Base-by-base conservation (phyloP, 768 basidiomycete genomes). In the Sarcomyxa edulis region DNA sequence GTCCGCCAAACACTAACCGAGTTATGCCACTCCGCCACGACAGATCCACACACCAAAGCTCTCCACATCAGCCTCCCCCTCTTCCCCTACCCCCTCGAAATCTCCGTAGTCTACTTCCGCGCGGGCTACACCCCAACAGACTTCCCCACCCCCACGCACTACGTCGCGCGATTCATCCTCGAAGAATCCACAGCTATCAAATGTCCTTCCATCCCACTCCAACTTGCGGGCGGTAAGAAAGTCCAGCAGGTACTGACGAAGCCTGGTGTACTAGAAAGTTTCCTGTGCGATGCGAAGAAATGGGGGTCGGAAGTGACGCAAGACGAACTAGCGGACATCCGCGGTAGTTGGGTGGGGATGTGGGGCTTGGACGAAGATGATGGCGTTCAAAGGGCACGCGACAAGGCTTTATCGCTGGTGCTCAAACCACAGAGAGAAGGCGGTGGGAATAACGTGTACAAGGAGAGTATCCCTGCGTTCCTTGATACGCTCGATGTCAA, bases 341-440 rank as follows among this genome's bases (percentile, higher is more conserved):
- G 83, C n/a, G 62, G 62, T 29, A 94, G 78, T 22, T 97, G 91
- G 73, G 84, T 93, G 75, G 78, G 65, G 1, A 84, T 99, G 77
- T 98, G 87, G 83, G 81, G 84, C 0, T 69, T 99, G 46, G 59
- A 64, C 15, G 56, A 60, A 11, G 67, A 68, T 43, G 10, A 25
- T 14, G 74, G 74, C 5, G 66, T 81, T n/a, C 48, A 52, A 18
- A 64, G 69, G 31, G 86, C 88, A 1, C 65, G 69, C 14, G 56
- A 60, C 7, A 46, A 64, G 10, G 70, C 80, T 0, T 54, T 61
- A 5, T 63, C 69, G 5, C 76, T 92, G 19, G 95, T 98, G 2
- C 72, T 99, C 33, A 99, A 99, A 58, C 95, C 95, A 0, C 95
- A 98, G 57, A 74, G 94, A n/a, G 95, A 99, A 65, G 95, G 95